A percentile compares a stretch with the other conserved stretches of the same genome.
Evolutionary conservation across 768 basidiomycete species (phyloP).

Genomic region (Serendipita sp.): DNA sequence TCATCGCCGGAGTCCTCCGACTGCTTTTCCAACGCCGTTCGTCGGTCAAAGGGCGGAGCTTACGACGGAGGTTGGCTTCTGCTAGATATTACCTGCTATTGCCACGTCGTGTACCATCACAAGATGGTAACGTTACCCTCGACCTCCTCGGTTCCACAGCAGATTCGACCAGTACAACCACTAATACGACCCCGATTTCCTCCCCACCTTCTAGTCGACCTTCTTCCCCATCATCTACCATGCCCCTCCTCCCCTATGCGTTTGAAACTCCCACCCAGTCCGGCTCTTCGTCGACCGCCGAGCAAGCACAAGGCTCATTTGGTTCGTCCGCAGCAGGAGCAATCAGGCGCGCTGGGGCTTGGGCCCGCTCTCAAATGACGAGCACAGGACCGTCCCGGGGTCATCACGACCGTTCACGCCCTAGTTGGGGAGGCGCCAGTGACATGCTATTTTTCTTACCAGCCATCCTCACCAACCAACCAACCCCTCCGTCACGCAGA

Average conservation of each 20-base stretch:
- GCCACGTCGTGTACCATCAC: slow-evolving; percentile 50
- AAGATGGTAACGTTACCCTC: slow-evolving; percentile 49
- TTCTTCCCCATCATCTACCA: slow-evolving; percentile 26
- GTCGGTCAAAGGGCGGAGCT: slow-evolving; percentile 38
- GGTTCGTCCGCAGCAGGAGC: slow-evolving; percentile 24
- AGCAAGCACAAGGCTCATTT: slow-evolving; percentile 27
- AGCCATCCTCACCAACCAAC: slow-evolving; percentile 43
- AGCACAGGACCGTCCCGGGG: slow-evolving; percentile 28
- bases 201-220: slow-evolving; percentile 31
- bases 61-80: slow-evolving; percentile 12
- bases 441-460: slow-evolving; percentile 71
- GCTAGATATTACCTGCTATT: slow-evolving; percentile 52
- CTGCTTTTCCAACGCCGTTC: slow-evolving; percentile 31
- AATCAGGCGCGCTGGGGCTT: slow-evolving; percentile 40
- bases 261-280: slow-evolving; percentile 28
- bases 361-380: slow-evolving; percentile 31
- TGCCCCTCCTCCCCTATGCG: slow-evolving; percentile 47
- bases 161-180: slow-evolving; percentile 3
- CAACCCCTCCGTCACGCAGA: slow-evolving; percentile 22
- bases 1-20: slow-evolving; percentile 52
- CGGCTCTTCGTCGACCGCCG: slow-evolving; percentile 30
- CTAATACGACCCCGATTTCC: slow-evolving; percentile 14
- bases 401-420: slow-evolving; percentile 25
- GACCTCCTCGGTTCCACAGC: slow-evolving; percentile 8
- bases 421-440: slow-evolving; percentile 28